A percentile compares a stretch with the other conserved stretches of the same genome.
phyloP scores from a whole-genome alignment of 2,329 filamentous ascomycete species.

The Stemphylium beticola region DNA sequence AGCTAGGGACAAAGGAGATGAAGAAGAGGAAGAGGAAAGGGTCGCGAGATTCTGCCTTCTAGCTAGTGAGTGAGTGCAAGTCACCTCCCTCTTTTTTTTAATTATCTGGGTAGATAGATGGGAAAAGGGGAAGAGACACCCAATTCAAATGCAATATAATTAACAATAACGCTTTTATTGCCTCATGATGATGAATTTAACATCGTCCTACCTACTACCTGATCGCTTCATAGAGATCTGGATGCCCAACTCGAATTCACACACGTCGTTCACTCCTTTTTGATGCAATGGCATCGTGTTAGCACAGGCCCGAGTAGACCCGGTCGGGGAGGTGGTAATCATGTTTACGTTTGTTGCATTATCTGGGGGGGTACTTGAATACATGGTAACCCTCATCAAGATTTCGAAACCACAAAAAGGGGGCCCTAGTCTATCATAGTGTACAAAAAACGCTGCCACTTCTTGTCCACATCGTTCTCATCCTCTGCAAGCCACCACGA shows the following conservation, averaged over 20 bases:
- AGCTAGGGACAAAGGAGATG: too few relatives aligned
- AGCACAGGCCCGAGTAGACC: too few relatives aligned
- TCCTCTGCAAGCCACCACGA: neutral
- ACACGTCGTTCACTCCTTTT: too few relatives aligned
- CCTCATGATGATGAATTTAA: too few relatives aligned
- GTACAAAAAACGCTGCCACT: conserved; percentile 22
- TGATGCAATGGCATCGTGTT: too few relatives aligned
- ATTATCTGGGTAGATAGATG: conserved; percentile 14
- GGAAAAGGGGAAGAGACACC: neutral
- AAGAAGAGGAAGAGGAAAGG: neutral
- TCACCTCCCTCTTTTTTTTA: neutral
- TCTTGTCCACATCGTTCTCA: neutral
- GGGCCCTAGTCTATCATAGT: conserved; percentile 26
- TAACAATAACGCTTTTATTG: neutral
- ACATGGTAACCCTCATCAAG: neutral
- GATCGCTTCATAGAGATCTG: neutral
- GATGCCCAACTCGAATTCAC: too few relatives aligned
- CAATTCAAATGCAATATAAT: conserved; percentile 12
- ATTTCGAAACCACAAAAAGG: neutral
- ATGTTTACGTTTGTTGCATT: neutral
- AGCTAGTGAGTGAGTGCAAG: neutral
- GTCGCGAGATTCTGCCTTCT: neutral
- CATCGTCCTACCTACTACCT: too few relatives aligned
- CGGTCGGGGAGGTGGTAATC: neutral
- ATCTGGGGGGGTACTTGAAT: neutral